Evolutionary conservation across 2,329 filamentous ascomycete genomes (phyloP).

Genomic region (Apiospora koreana): DNA sequence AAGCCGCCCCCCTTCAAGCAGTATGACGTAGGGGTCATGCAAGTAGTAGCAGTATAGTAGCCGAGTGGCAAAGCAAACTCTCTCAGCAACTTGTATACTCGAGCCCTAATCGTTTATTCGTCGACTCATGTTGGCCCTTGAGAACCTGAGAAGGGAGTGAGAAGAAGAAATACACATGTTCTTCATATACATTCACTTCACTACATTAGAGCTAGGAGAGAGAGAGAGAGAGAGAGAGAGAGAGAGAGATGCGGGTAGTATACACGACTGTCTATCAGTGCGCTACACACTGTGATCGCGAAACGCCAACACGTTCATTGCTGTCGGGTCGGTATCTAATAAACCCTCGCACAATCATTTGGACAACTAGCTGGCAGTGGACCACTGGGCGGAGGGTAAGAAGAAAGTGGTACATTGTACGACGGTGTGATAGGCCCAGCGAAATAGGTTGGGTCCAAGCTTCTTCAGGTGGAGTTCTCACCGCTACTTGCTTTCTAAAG

Average conservation of each 20-base stretch:
- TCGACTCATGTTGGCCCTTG: no score
- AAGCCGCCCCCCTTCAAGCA: not conserved
- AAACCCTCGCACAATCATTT: not conserved
- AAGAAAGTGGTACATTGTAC: not conserved
- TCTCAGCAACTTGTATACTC: not conserved
- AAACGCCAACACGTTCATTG: constrained; percentile 2
- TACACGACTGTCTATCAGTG: not conserved
- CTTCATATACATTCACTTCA: not conserved
- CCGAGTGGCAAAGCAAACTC: not conserved
- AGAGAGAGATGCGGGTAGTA: no score
- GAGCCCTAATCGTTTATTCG: no score
- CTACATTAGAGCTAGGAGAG: no score
- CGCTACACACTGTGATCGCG: not conserved
- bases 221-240: no score
- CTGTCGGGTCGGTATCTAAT: not conserved
- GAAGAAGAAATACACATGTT: not conserved
- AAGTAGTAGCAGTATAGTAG: not conserved
- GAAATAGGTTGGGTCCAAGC: constrained; percentile 15
- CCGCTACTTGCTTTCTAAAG: constrained; percentile 15
- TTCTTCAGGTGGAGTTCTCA: constrained; percentile 15
- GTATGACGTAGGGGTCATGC: constrained; percentile 3
- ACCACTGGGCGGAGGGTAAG: not conserved
- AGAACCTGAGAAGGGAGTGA: no score
- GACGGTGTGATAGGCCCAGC: constrained; percentile 12
- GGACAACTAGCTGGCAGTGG: not conserved